Base-by-base conservation (phyloP, 768 basidiomycete genomes). In the Phallus indusiatus region DNA sequence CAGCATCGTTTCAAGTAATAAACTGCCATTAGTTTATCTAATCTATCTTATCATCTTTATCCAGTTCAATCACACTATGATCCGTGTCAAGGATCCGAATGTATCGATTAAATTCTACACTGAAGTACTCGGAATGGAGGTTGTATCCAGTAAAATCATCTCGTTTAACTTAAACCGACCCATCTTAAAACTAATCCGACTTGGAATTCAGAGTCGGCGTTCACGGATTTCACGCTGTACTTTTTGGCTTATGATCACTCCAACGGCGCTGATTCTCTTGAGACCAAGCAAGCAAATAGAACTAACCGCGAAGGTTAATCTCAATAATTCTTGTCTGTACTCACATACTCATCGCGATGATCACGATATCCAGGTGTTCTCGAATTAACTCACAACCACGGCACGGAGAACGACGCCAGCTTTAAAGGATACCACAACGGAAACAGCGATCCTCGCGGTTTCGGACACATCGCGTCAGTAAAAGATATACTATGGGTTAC, bases 371-470 rank as follows among this genome's bases (percentile, higher is more conserved):
- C 64, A 88, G 87, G 85, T 55, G 72, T 94, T 64, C 81, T 93
- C 60, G 90, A 94, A 70, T 78, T 93, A 53, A 92, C 88, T 1
- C 84, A 88, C 74, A 92, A 94, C 76, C 90, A 93, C 69, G 91
- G 94, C 57, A 90, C 91, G 59, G 95, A 98, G 74, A 75, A 72
- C 57, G 87, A 94, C 68, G 65, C 83, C 54, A 72, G 72, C 62
- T 94, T 94, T 76, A 70, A 83, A 65, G 94, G 91, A 36, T 97
- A 96, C 70, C 78, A 83, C 10, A 86, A 71, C 66, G 95, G 95
- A 1, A 99, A 99, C 73, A 69, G 80, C 3, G 93, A 94, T 4
- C 87, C 89, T 4, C 77, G 76, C 57, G 82, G 74, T 10, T 61
- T 64, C 53, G 67, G 64, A 35, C 54, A 61, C 57, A 62, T 62